Percentiles rank a stretch among this genome's conserved stretches.
Evolutionary conservation across 495 filamentous ascomycete species (phyloP).

Genomic region (Diplogelasinospora grovesii): DNA sequence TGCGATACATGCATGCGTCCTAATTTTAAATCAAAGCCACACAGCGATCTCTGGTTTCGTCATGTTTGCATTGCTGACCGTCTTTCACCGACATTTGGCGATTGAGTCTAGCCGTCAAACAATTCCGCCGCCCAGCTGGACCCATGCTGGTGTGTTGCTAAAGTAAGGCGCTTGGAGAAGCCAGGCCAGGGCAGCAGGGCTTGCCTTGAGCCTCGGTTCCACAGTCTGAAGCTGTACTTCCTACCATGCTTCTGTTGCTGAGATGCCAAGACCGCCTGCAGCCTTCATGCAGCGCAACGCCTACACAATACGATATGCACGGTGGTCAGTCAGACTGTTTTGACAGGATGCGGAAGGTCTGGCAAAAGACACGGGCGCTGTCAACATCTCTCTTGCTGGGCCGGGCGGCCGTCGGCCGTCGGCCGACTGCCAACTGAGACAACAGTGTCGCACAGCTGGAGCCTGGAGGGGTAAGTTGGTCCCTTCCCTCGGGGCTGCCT

Average conservation of each 20-base stretch:
- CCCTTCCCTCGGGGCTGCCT: too few relatives aligned
- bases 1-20: neutral
- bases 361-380: neutral
- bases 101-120: neutral
- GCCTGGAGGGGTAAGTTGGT: too few relatives aligned
- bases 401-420: neutral
- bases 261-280: constrained; percentile 3
- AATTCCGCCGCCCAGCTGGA: neutral
- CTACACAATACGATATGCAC: constrained; percentile 4
- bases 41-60: too few relatives aligned
- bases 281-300: constrained; percentile 9
- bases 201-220: constrained; percentile 2
- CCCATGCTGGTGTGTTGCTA: too few relatives aligned
- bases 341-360: constrained; percentile 5
- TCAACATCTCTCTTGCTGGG: too few relatives aligned
- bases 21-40: neutral
- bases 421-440: neutral
- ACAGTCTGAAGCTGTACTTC: too few relatives aligned
- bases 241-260: too few relatives aligned
- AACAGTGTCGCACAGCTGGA: too few relatives aligned
- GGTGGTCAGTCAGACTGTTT: neutral
- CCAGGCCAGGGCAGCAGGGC: neutral
- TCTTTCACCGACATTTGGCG: constrained; percentile 3
- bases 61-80: neutral
- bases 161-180: too few relatives aligned